Base-by-base conservation (phyloP, 1,139 yeast genomes). In the Trichomonascaceae sp. region DNA sequence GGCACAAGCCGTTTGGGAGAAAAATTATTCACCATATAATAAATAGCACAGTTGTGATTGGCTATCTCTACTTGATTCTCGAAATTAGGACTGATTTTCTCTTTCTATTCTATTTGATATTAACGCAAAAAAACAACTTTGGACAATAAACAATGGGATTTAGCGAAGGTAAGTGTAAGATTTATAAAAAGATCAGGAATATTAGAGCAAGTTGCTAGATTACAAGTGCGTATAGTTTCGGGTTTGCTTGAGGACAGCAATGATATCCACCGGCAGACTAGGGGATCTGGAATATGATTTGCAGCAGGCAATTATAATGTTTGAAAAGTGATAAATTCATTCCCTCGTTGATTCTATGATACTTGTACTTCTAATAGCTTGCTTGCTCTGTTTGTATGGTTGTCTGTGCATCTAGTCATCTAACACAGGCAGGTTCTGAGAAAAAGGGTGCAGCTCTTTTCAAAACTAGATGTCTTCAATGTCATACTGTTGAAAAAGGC, bases 381-480 rank as follows among this genome's bases (percentile, higher is more conserved):
- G 15, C 19, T 18, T 39, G 43, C 20, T 39, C 43, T 17, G 9
- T 27, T n/a, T 27, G 12, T 22, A 22, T 6, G 3, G 24, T 3
- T 22, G 6, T 22, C 6, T 22, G n/a, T 22, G 24, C 24, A 22
- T 22, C 24, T 6, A 22, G 24, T 22, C 24, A 22, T 22, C 24
- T 22, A 22, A n/a, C 50, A 27, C 22, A 6, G 19, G 10, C 51
- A 68, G 96, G 96, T 74, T 82, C 84, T 71, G 95, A 87, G 72
- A 88, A 90, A 83, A 93, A 93, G 80, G 99, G 99, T 81, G 97
- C 98, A 65, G 89, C 88, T 73, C 83, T 93, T 66, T 93, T 93
- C 85, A 93, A 93, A 82, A 93, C 98, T 64, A 88, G 99, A 85
- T 93, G 99, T 79, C 82, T 90, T 68, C 99, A 93, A 81, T 93